A percentile compares a stretch with the other conserved stretches of the same genome.
These are phyloP conservation scores for Suillus occidentalis DNA, from an alignment of 768 basidiomycete genomes.

Conservation along the genomic window DNA sequence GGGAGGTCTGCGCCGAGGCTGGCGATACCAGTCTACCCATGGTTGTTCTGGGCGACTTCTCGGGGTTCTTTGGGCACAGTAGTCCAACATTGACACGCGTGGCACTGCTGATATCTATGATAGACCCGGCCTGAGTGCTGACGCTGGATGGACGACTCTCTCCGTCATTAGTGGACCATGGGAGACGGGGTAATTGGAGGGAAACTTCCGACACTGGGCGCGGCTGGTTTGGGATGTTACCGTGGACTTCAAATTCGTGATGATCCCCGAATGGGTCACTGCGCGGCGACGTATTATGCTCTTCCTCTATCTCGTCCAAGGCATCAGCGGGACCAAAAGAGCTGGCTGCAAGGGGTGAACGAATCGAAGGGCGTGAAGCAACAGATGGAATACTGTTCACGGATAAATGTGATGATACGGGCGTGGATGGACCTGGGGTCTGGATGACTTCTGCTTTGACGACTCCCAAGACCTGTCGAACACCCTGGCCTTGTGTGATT, in stretches of 20 bases:
- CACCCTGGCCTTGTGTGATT: constrained; percentile 62
- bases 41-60: constrained; percentile 56
- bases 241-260: constrained; percentile 30
- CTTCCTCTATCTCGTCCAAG: constrained; percentile 45
- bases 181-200: constrained; percentile 39
- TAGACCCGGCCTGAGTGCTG: constrained; percentile 60
- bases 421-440: constrained; percentile 44
- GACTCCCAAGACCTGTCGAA: constrained; percentile 73
- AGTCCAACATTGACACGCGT: constrained; percentile 68
- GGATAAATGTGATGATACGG: constrained; percentile 24
- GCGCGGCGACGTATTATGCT: constrained; percentile 26
- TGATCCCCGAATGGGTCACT: constrained; percentile 67
- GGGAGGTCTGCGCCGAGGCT: constrained; percentile 28
- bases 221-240: constrained; percentile 22
- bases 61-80: constrained; percentile 34
- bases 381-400: constrained; percentile 39
- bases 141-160: constrained; percentile 59
- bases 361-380: constrained; percentile 43
- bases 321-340: constrained; percentile 74
- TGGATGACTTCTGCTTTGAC: constrained; percentile 80
- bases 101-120: constrained; percentile 61
- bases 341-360: constrained; percentile 68
- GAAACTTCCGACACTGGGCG: constrained; percentile 37
- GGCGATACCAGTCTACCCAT: constrained; percentile 63
- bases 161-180: constrained; percentile 41